Evolutionary conservation across 345 rosid genomes (phyloP), one percentile per base, ranked within the genome.

Genomic region (Nephelium lappaceum): DNA sequence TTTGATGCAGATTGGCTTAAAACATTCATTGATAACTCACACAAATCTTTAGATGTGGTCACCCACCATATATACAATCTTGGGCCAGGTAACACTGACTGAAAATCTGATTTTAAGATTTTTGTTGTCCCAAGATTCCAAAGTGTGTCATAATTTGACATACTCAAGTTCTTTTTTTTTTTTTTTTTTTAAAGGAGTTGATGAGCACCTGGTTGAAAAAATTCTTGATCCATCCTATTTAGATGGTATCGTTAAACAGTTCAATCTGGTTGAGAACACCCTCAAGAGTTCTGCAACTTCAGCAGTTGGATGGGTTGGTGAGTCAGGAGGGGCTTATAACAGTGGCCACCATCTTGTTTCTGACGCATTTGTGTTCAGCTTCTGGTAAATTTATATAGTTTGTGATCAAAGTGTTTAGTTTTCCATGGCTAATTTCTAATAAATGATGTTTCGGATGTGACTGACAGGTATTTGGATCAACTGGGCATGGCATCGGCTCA

Each of bases 281-380:
- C 78, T 95, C 43, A 87, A 83, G 79, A 89, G 66, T 70, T 87
- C 97, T 62, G 64, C 81, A 81, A 86, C 93, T 41, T 81, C 88
- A 15, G 90, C 89, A 18, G 84, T 68, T 62, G 92, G 97, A 36
- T 94, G 98, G 98, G 97, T 96, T 81, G 95, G 99, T 57, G 99
- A 96, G 81, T 57, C 98, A 27, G 99, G 99, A 81, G 98, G 99
- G 39, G 98, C 98, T 67, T 94, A 91, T 88, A 96, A 94, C 89
- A 94, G 97, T 23, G 99, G 99, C 60, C 88, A 67, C 24, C 85
- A 91, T 76, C 93, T 74, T 75, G 97, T 96, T 70, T 85, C 93
- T 31, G 90, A 96, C 82, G 94, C 98, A 4, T 96, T 96, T 67
- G 96, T 93, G 57, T 90, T 83, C 80, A 93, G 98, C 72, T 94